Conservation (phyloP, 768 basidiomycete genomes). For the Candolleomyces aberdarensis region DNA sequence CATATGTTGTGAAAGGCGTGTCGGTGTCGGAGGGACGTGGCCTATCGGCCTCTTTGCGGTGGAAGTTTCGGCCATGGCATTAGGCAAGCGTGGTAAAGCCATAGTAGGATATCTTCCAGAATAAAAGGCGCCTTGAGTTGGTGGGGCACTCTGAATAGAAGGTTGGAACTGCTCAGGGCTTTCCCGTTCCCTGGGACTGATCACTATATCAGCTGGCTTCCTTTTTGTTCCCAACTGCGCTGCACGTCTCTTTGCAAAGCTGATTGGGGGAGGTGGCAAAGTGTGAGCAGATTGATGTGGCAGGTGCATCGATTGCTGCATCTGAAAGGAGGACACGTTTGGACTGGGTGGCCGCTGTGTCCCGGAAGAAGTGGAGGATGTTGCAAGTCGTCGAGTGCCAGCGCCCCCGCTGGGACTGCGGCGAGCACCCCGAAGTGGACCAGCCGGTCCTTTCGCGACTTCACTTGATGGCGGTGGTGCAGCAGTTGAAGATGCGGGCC, state of each 20-base stretch:
- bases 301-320: conserved; percentile 19
- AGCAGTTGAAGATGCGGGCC: conserved; percentile 25
- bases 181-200: conserved; percentile 63
- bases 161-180: conserved; percentile 56
- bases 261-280: conserved; percentile 68
- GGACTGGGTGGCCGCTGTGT: conserved; percentile 30
- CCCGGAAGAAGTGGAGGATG: conserved; percentile 11
- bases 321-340: conserved; percentile 27
- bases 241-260: conserved; percentile 73
- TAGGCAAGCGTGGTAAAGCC: conserved; percentile 66
- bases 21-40: conserved; percentile 72
- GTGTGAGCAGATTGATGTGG: conserved; percentile 34
- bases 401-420: conserved; percentile 35
- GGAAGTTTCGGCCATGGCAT: conserved; percentile 38
- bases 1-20: conserved; percentile 52
- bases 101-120: conserved; percentile 48
- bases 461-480: conserved; percentile 27
- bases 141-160: conserved; percentile 75
- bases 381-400: conserved; percentile 24
- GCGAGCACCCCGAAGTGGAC: conserved; percentile 25
- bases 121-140: conserved; percentile 45
- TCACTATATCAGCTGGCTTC: conserved; percentile 78
- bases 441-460: conserved; percentile 9
- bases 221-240: conserved; percentile 61
- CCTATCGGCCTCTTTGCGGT: conserved; percentile 47